phyloP scores from a whole-genome alignment of 1,284 basidiomycete species.

The Boletus nobilissimus region DNA sequence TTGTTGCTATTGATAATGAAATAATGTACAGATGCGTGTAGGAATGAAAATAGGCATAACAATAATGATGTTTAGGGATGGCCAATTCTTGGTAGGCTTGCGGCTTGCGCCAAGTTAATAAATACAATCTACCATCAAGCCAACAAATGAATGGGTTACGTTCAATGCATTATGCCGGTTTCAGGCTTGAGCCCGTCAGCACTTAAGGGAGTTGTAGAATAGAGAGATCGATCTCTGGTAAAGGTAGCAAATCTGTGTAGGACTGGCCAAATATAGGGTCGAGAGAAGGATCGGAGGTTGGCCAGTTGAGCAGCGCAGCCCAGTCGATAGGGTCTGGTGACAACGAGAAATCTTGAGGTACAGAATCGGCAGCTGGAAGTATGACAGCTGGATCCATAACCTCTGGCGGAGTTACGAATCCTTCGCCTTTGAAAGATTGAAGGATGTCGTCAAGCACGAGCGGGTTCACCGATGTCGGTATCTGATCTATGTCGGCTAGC shows the following conservation, averaged over 20 bases:
- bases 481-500: conserved; percentile 10
- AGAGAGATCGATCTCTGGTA: background rate
- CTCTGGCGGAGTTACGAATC: background rate
- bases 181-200: background rate
- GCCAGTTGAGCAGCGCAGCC: background rate
- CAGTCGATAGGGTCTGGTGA: background rate
- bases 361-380: background rate
- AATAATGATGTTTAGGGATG: background rate
- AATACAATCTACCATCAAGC: too few species aligned
- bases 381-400: background rate
- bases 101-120: too few species aligned
- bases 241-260: background rate
- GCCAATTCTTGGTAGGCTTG: background rate
- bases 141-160: background rate
- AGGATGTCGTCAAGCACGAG: background rate
- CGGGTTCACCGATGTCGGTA: background rate
- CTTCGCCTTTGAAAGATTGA: background rate
- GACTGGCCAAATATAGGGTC: background rate
- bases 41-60: background rate
- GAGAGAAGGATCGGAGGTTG: background rate
- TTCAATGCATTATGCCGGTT: background rate
- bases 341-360: background rate
- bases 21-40: background rate
- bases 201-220: background rate
- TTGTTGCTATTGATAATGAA: too few species aligned